Percentiles rank a stretch among this genome's conserved stretches.
Conservation (phyloP, 2,329 filamentous ascomycete genomes). For the Bertia moriformis region DNA sequence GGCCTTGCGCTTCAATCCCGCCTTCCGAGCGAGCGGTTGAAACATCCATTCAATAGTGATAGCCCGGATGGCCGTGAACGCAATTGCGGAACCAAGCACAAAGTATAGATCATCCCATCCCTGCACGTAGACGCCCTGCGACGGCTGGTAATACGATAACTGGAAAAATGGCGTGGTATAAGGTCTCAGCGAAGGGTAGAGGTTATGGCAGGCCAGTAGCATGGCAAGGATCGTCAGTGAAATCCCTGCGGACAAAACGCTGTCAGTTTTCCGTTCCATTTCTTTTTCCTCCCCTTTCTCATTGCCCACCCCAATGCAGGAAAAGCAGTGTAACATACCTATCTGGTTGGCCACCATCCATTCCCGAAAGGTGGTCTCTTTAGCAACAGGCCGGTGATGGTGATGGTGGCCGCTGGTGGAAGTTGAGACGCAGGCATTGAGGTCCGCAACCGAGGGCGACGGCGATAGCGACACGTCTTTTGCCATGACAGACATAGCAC, state of each 20-base stretch:
- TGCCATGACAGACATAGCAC: slow-evolving; percentile 12
- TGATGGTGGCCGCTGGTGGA: no score
- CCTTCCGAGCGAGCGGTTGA: slow-evolving; percentile 34
- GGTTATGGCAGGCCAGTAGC: slow-evolving; percentile 40
- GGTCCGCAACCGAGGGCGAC: slow-evolving; percentile 15
- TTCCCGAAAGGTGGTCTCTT: slow-evolving; percentile 23
- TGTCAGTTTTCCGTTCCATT: no score
- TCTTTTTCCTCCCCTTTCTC: no score
- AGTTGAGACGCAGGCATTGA: slow-evolving; percentile 23
- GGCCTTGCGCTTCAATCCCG: slow-evolving; percentile 38
- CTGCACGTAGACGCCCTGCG: slow-evolving; percentile 35
- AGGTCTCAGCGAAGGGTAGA: slow-evolving; percentile 40
- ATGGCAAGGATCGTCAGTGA: slow-evolving; percentile 44
- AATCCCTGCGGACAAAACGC: no score
- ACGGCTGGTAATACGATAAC: slow-evolving; percentile 43
- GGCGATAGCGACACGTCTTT: slow-evolving; percentile 13
- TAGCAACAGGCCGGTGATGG: slow-evolving; percentile 10
- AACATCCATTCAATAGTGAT: slow-evolving; percentile 48
- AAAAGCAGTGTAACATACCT: no score
- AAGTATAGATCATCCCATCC: slow-evolving; percentile 47
- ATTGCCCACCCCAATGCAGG: no score
- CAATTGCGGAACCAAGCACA: slow-evolving; percentile 43
- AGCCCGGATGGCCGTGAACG: slow-evolving; percentile 47
- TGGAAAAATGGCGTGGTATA: slow-evolving; percentile 46
- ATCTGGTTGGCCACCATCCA: background rate